Base-by-base conservation (phyloP, 1,284 basidiomycete species). In the Pascua sp. region DNA sequence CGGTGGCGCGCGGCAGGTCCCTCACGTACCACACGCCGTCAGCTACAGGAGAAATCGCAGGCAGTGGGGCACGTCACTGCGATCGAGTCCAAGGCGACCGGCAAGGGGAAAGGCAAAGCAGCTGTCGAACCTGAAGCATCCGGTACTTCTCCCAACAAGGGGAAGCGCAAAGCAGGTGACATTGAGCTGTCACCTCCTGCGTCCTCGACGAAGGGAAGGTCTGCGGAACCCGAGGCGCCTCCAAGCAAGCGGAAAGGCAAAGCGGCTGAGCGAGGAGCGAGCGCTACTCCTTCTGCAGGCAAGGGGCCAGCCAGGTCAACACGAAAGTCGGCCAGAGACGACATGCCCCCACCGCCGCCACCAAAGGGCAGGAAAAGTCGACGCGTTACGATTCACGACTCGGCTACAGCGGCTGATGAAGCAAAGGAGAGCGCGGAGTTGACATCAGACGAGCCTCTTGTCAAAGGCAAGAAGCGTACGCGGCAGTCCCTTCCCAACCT, bases 21-120 rank as follows among this genome's bases (percentile, higher is more conserved):
- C 5, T 47, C 68, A 13, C 58, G 74, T 4, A 71, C 69, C 9
- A 76, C 73, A 11, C 66, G 73, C 18, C 69, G 70, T 17, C 64
- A 67, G 55, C 70, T 70, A 1, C 67, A 70, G 16, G 67, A 66
- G 41, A 65, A 67, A 51, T 64, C 70, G 1, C 68, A 73, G 49
- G 53, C 69, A 7, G 49, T 74, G 5, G 64, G 62, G 1, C 43
- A 65, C 16, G 57, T 67, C 9, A 59, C 58, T 1, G 44, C 53
- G 1, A 32, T 56, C 16, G 49, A 53, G 18, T n/a, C 47, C 10
- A 57, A 52, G 7, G 51, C 46, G 1, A 66, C 57, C 39, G 56
- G 52, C 24, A 64, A 60, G 48, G 60, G 57, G 24, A 64, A 63
- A 59, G 53, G 17, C 13, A 46, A 55, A 42, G 53, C 53, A 12